These are phyloP conservation scores for Penicillium sp. DNA, from an alignment of 2,329 filamentous ascomycete species.

Conservation along the genomic window DNA sequence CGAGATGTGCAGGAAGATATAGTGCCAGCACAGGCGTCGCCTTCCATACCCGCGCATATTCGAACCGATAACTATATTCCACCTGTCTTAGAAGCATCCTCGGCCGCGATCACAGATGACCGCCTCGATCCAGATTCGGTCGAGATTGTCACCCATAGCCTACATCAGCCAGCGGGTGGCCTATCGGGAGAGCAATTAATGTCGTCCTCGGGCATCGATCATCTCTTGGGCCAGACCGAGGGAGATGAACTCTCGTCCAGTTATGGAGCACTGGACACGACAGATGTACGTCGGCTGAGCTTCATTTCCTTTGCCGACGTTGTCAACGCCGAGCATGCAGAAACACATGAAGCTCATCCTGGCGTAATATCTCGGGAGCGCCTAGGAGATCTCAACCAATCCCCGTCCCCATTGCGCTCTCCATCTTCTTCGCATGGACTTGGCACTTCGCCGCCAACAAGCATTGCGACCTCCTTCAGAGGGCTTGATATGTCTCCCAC, in stretches of 20 bases:
- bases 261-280: slow-evolving; percentile 73
- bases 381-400: slow-evolving; percentile 54
- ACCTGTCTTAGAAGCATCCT: slow-evolving; percentile 84
- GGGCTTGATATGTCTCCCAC: slow-evolving; percentile 69
- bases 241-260: slow-evolving; percentile 68
- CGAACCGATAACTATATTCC: slow-evolving; percentile 93
- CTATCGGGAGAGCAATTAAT: slow-evolving; percentile 40
- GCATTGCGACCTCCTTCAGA: slow-evolving; percentile 72
- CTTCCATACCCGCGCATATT: slow-evolving; percentile 90
- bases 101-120: slow-evolving; percentile 84
- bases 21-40: slow-evolving; percentile 66
- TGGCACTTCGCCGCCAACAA: slow-evolving; percentile 71
- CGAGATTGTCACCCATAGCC: slow-evolving; percentile 84
- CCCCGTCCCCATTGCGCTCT: slow-evolving; percentile 77
- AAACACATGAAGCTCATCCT: slow-evolving; percentile 37
- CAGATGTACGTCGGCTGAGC: slow-evolving; percentile 78
- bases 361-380: slow-evolving; percentile 19
- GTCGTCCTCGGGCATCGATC: slow-evolving; percentile 50
- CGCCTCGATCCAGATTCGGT: slow-evolving; percentile 83
- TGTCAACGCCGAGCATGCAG: slow-evolving; percentile 68
- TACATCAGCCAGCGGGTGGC: slow-evolving; percentile 71
- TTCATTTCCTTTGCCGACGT: slow-evolving; percentile 98
- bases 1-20: slow-evolving; percentile 85
- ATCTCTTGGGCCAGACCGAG: slow-evolving; percentile 31
- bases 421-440: slow-evolving; percentile 70